Base-by-base conservation (phyloP, 495 filamentous ascomycete species). In the Chaetomidium leptoderma region DNA sequence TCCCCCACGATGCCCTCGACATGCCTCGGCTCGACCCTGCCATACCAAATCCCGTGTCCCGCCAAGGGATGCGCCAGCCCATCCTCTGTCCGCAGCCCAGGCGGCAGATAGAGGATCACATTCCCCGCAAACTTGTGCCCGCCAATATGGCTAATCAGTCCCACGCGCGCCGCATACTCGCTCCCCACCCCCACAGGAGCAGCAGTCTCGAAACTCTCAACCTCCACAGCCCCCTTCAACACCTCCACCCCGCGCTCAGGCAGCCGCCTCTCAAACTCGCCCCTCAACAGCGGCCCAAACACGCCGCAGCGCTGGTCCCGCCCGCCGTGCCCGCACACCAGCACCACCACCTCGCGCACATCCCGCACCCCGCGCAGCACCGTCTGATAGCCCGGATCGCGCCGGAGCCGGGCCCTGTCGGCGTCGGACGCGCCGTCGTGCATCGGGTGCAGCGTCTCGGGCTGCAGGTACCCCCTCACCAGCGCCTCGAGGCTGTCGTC, bases 71-170 rank as follows among this genome's bases (percentile, higher is more conserved):
- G 77, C n/a, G 39, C 44, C 50, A 70, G 59, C 1, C 73, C 75
- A 7, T 63, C 66, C 24, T 29, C 53, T 7, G 66, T 72, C 61
- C 68, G 75, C 39, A 76, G 50, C 0, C 58, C 56, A 4, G 85
- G 86, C 4, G 92, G 92, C 4, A 96, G 73, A 69, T 96, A 97
- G 1, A 97, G 72, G 47, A 97, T 91, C 14, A 96, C 85, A 74
- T 97, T 97, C 4, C 92, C 92, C 0, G 92, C 92, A 65, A 86
- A 96, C 60, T 93, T 93, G 63, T 97, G 92, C 1, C 92, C 92
- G 0, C 91, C 90, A 53, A 97, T 82, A 74, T 97, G 92, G 67
- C 88, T 92, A 56, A 92, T 90, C 45, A 87, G 68, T 1, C 83
- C 90, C 6, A 96, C 80, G 59, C 83, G 77, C 4, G 80, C 81